A percentile compares a stretch with the other conserved stretches of the same genome.
Evolutionary conservation across 2,329 filamentous ascomycete species (phyloP).

Genomic region (Gnomoniopsis sp.): DNA sequence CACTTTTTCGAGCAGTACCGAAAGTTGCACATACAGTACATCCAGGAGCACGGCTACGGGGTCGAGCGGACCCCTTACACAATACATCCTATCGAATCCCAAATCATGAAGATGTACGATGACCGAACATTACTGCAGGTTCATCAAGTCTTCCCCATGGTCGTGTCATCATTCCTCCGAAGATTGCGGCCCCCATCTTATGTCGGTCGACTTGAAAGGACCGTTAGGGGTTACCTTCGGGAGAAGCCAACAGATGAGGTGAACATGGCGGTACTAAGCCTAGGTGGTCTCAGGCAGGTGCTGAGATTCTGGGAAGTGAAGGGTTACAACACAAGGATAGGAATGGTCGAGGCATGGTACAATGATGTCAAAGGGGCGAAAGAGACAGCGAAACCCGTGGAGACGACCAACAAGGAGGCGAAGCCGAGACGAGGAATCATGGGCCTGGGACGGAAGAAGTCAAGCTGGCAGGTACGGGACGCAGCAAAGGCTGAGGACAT

Average conservation of each 20-base stretch:
- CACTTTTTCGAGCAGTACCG: constrained; percentile 67
- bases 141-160: constrained; percentile 62
- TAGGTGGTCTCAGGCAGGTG: constrained; percentile 61
- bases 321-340: constrained; percentile 58
- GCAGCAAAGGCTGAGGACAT: constrained; percentile 19
- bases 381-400: constrained; percentile 29
- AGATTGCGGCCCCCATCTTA: constrained; percentile 62
- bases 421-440: constrained; percentile 53
- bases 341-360: constrained; percentile 60
- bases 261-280: constrained; percentile 56
- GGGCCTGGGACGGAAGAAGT: constrained; percentile 57
- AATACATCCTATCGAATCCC: constrained; percentile 57
- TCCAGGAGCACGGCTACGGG: constrained; percentile 51
- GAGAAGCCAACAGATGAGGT: constrained; percentile 62
- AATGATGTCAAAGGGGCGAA: constrained; percentile 35
- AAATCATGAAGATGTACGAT: constrained; percentile 64
- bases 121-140: constrained; percentile 59
- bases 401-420: constrained; percentile 36
- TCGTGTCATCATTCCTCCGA: constrained; percentile 62
- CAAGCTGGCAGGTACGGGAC: constrained; percentile 35
- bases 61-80: constrained; percentile 53
- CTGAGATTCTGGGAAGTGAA: constrained; percentile 65
- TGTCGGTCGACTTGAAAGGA: constrained; percentile 59
- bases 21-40: constrained; percentile 53
- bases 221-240: constrained; percentile 60